These are phyloP conservation scores for Endocladia muricata DNA, from an alignment of 31 red algal species.

Conservation along the genomic window DNA sequence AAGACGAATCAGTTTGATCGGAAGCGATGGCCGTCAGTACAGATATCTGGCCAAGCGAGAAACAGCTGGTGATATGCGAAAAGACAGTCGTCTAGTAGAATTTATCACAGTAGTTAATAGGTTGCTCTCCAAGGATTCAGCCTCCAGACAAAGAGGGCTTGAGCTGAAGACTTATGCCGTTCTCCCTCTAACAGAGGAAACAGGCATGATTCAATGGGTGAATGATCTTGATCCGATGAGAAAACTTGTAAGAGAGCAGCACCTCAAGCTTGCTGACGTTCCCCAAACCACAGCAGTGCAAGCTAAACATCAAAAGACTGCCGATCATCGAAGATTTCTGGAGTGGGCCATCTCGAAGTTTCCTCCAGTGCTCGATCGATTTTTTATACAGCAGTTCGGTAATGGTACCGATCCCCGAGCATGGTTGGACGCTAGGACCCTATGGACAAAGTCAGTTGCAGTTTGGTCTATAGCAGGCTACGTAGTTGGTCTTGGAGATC, in stretches of 20 bases:
- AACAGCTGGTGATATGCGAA: constrained; percentile 90
- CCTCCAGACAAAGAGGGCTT: constrained; percentile 28
- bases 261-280: constrained; percentile 13
- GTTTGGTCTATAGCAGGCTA: constrained; percentile 95
- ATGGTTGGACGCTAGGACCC: constrained; percentile 79
- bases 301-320: constrained; percentile 42
- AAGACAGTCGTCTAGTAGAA: constrained; percentile 93
- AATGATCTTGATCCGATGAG: constrained; percentile 78
- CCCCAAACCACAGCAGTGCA: constrained; percentile 45
- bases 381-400: constrained; percentile 74
- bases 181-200: constrained; percentile 89
- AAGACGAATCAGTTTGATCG: constrained; percentile 75
- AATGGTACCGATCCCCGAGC: constrained; percentile 33
- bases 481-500: constrained; percentile 93
- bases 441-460: constrained; percentile 79
- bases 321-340: constrained; percentile 47
- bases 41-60: constrained; percentile 84
- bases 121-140: constrained; percentile 50
- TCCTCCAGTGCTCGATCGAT: constrained; percentile 77
- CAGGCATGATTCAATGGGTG: constrained; percentile 96
- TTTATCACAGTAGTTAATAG: constrained; percentile 87
- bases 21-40: constrained; percentile 76
- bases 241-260: constrained; percentile 47
- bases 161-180: constrained; percentile 90
- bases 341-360: constrained; percentile 73